Conservation (phyloP, 2,329 filamentous ascomycete genomes). For the Fusarium sp. region DNA sequence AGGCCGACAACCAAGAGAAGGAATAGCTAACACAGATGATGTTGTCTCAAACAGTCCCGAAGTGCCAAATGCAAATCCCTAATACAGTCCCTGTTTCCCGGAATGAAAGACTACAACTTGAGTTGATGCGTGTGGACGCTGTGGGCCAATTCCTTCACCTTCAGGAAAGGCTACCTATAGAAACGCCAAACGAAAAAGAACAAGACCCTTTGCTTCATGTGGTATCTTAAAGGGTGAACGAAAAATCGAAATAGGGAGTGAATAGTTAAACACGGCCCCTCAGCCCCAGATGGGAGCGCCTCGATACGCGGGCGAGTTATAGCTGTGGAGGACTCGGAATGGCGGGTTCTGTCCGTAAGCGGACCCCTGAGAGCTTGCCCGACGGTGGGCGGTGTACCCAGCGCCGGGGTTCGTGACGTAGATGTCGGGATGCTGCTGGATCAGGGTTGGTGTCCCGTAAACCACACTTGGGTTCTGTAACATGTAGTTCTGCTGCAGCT, state of each 20-base stretch:
- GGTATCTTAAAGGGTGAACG: conserved; percentile 33
- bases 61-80: conserved; percentile 16
- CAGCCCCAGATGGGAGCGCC: conserved; percentile 64
- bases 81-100: conserved; percentile 1
- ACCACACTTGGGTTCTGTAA: conserved; percentile 32
- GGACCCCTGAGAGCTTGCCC: conserved; percentile 28
- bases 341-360: conserved; percentile 45
- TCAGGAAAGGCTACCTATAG: conserved; percentile 30
- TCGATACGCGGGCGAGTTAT: conserved; percentile 65
- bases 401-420: conserved; percentile 25
- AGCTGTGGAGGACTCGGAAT: conserved; percentile 64
- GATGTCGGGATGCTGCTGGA: conserved; percentile 34
- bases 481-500: conserved; percentile 36
- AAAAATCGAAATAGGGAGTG: conserved; percentile 10
- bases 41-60: conserved; percentile 6
- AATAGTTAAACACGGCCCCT: neutral
- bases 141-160: conserved; percentile 24
- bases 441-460: conserved; percentile 33
- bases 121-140: conserved; percentile 37
- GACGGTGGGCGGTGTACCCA: conserved; percentile 19
- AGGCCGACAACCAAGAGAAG: conserved; percentile 3
- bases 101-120: conserved; percentile 29
- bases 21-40: conserved; percentile 17
- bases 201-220: conserved; percentile 16
- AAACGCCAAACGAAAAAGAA: conserved; percentile 26